Conservation (phyloP, 1,284 basidiomycete genomes). For the Inonotus hispidus region DNA sequence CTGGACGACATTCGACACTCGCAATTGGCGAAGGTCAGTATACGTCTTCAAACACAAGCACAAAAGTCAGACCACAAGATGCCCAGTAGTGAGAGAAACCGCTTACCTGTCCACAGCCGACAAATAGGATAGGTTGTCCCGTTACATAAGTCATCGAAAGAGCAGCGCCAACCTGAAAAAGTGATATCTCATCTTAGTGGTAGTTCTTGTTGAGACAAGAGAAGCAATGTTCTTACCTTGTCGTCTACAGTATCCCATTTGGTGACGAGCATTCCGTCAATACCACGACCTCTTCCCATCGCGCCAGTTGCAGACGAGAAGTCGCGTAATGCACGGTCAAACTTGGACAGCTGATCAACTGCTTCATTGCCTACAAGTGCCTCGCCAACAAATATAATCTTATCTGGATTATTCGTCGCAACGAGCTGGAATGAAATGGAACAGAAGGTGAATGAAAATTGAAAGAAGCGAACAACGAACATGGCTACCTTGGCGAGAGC, state of each 20-base stretch:
- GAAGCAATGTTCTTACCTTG: constrained; percentile 46
- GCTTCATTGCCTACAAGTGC: constrained; percentile 96
- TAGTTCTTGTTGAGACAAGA: background rate
- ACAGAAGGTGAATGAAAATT: constrained; percentile 9
- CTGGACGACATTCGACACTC: constrained; percentile 89
- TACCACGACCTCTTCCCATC: constrained; percentile 74
- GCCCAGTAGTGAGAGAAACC: constrained; percentile 1
- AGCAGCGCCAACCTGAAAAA: constrained; percentile 81
- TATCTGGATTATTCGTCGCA: constrained; percentile 88
- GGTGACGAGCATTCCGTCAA: constrained; percentile 94
- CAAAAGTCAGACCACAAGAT: constrained; percentile 18
- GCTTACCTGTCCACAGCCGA: constrained; percentile 89
- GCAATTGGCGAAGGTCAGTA: constrained; percentile 84
- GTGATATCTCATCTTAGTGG: constrained; percentile 19
- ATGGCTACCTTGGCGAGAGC: constrained; percentile 82
- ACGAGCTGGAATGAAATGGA: constrained; percentile 58
- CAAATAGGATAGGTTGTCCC: constrained; percentile 93
- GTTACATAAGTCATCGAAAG: constrained; percentile 97
- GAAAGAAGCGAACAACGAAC: background rate
- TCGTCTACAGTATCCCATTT: constrained; percentile 98
- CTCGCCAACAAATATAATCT: constrained; percentile 95
- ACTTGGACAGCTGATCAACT: constrained; percentile 91
- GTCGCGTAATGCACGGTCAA: constrained; percentile 86
- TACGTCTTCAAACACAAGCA: constrained; percentile 70
- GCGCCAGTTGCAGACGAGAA: constrained; percentile 69